A percentile compares a stretch with the other conserved stretches of the same genome.
Conservation (phyloP, 164 flowering plant genomes). For the Berberis vulgaris region DNA sequence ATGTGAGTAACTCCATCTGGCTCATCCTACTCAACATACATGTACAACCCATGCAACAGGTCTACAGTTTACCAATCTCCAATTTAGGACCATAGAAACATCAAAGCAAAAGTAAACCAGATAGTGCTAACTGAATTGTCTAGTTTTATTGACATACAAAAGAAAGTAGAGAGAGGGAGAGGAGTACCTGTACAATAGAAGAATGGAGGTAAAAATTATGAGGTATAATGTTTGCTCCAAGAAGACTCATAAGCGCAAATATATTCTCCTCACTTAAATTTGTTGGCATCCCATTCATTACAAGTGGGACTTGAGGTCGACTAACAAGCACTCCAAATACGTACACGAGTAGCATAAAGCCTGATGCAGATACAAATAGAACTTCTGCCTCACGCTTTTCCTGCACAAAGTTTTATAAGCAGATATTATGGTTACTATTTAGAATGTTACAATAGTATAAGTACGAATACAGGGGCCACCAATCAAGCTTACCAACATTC, state of each 20-base stretch:
- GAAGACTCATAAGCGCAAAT: constrained; percentile 73
- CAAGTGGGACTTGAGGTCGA: constrained; percentile 57
- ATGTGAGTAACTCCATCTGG: no score
- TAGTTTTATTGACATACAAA: neutral
- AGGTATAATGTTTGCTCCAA: constrained; percentile 89
- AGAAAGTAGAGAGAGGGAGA: neutral
- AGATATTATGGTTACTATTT: constrained; percentile 1
- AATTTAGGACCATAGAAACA: no score
- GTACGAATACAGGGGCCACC: neutral
- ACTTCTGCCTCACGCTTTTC: constrained; percentile 42
- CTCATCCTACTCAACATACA: no score
- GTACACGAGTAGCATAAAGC: constrained; percentile 39
- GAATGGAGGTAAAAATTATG: constrained; percentile 95
- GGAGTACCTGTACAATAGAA: constrained; percentile 64
- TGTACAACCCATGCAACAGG: no score
- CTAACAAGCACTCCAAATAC: constrained; percentile 52
- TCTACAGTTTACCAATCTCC: no score
- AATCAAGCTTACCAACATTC: constrained; percentile 42
- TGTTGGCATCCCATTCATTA: constrained; percentile 43
- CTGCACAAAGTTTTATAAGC: constrained; percentile 26
- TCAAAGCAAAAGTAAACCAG: no score
- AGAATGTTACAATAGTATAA: neutral
- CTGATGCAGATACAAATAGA: constrained; percentile 35
- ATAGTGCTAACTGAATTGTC: no score
- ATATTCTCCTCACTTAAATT: constrained; percentile 70